Evolutionary conservation across 768 basidiomycete genomes (phyloP), one percentile per base, ranked within the genome.

Genomic region (Tephrocybe sp.): DNA sequence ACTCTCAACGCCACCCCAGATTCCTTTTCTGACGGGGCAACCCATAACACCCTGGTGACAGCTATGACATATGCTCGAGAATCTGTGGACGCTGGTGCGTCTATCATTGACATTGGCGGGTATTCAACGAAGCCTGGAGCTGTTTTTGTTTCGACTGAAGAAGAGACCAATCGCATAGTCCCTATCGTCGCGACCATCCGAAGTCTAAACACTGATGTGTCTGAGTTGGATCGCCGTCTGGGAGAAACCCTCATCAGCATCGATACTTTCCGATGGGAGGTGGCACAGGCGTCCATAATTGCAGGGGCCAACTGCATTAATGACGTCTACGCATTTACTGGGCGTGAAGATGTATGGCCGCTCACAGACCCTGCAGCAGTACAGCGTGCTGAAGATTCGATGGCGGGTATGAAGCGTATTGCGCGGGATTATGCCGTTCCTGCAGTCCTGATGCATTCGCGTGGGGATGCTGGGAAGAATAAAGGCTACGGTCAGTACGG

Each of bases 221-320:
- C 47, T 12, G 35, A 31, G 6, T n/a, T 42, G 10, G 44, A 56
- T n/a, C 26, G 8, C 39, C 30, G 45, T 14, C 34, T 60, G 16
- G 45, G 53, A 31, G 51, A 71, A 6, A 65, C 78, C 4, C 80
- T 83, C 2, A 84, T 95, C 62, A 92, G 89, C 57, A 71, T 97
- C 33, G 92, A 97, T 65, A 97, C 92, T 0, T 95, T 91, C 74
- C 85, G 93, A n/a, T 76, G 83, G 33, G 72, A 79, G 5, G 94
- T 98, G 0, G 92, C 92, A 0, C 72, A 77, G 43, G 80, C 78
- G 1, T 86, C 90, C 2, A 70, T 98, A 7, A 67, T 70, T 10
- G 91, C 89, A 0, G 96, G 97, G 0, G 96, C 92, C 8, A 91
- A 86, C 60, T 89, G 90, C 63, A 88, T 98, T 73, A 98, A 98